Percentiles rank a stretch among this genome's conserved stretches.
Evolutionary conservation across 139 green algal genomes (phyloP).

Genomic region (Picochlorum sp.): DNA sequence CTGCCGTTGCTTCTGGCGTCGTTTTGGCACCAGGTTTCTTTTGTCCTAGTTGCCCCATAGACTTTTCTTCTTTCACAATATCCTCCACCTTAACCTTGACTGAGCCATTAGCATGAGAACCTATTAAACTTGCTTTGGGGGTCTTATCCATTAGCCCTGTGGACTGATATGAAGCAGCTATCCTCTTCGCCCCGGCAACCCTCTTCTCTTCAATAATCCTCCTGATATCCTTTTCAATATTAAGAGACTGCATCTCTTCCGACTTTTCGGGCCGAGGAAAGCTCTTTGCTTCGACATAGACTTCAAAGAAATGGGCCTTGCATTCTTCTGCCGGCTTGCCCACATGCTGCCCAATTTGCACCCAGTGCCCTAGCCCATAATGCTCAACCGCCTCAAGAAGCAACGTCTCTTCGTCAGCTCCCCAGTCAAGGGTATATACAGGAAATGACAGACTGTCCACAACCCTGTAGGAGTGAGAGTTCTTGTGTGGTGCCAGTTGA

Average conservation of each 20-base stretch:
- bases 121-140: not conserved
- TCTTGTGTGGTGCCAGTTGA: constrained; percentile 65
- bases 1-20: too few species aligned
- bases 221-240: constrained; percentile 8
- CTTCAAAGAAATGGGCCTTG: constrained; percentile 68
- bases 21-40: too few species aligned
- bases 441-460: constrained; percentile 91
- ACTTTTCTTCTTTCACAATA: too few species aligned
- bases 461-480: constrained; percentile 68
- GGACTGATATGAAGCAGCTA: too few species aligned
- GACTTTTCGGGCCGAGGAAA: constrained; percentile 49
- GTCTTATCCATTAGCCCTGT: too few species aligned
- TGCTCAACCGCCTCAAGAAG: constrained; percentile 87
- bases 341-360: constrained; percentile 70
- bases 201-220: constrained; percentile 16
- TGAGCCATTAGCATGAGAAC: not conserved
- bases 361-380: constrained; percentile 88
- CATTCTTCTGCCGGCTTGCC: constrained; percentile 63
- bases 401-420: constrained; percentile 92
- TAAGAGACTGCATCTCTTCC: constrained; percentile 37
- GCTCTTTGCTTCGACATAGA: constrained; percentile 61
- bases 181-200: not conserved
- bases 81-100: too few species aligned
- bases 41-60: too few species aligned
- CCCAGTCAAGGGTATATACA: constrained; percentile 79